A percentile compares a stretch with the other conserved stretches of the same genome.
Evolutionary conservation across 371 early-diverging fungal species (phyloP).

Genomic region (Mortierella sp.): DNA sequence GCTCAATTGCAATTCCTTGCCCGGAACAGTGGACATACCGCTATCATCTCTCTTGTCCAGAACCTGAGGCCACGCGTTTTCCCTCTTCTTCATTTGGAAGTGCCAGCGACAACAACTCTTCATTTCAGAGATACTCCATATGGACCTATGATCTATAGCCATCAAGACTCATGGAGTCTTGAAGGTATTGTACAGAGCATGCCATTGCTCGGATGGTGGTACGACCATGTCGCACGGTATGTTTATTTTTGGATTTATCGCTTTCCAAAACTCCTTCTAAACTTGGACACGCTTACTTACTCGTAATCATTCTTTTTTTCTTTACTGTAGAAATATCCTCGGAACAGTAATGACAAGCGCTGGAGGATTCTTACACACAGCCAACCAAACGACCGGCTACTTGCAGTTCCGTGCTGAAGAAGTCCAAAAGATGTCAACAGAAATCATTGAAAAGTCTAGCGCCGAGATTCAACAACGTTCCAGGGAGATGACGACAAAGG

Average conservation of each 20-base stretch:
- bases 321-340: constrained; percentile 47
- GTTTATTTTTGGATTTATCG: not conserved
- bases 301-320: too few species aligned
- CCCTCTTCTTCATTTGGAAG: constrained; percentile 60
- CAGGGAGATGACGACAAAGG: constrained; percentile 54
- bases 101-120: constrained; percentile 70
- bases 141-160: constrained; percentile 67
- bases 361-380: constrained; percentile 71
- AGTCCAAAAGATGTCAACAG: constrained; percentile 48
- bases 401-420: constrained; percentile 55
- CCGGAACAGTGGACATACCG: constrained; percentile 62
- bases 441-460: constrained; percentile 54
- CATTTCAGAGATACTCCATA: constrained; percentile 66
- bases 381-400: constrained; percentile 57
- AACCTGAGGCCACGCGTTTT: constrained; percentile 66
- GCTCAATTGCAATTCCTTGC: not conserved
- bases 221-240: constrained; percentile 71
- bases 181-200: constrained; percentile 74
- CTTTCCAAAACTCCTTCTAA: not conserved
- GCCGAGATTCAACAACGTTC: constrained; percentile 51
- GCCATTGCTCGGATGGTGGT: constrained; percentile 76
- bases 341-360: constrained; percentile 68
- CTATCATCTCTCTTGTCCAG: constrained; percentile 67
- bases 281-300: not conserved
- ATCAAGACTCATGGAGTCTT: constrained; percentile 75